Evolutionary conservation across 2,329 filamentous ascomycete species (phyloP), one percentile per base, ranked within the genome.

Genomic region (Clonostachys rosea): DNA sequence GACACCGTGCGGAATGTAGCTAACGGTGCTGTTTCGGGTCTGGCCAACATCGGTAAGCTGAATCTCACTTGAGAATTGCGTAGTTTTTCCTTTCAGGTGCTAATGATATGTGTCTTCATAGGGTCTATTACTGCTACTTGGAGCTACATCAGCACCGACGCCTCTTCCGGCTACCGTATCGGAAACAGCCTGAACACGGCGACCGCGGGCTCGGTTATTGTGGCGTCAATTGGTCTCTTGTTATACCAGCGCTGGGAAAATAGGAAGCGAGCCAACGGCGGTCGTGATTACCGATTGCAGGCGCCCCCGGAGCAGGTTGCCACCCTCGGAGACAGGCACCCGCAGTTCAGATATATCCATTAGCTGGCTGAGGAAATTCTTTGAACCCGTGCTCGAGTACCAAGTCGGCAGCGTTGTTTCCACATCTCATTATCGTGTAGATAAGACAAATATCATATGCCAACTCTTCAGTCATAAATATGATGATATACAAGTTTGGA

Each of bases 141-240:
- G 57, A 59, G 56, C 35, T 60, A 60, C 33, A 58, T 58, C 48
- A 58, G 56, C 41, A 60, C 56, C 8, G 57, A 60, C 17, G 56
- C 56, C 10, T 53, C 50, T 40, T 57, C 54, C 3, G 54, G 54
- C 1, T 60, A 59, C 45, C 53, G 54, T 6, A 59, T 59, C 16
- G 56, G 57, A 14, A 59, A 60, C 40, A 52, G 47, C 24, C 42
- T 60, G 1, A 60, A 59, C 48, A 54, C 54, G 5, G 56, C 56
- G 2, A 58, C 57, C 1, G 57, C 56, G 8, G 50, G 49, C 2
- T 55, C 57, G 3, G 57, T 58, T 14, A 51, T 58, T 12, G 33
- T 58, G 11, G 53, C 54, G 1, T 52, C 57, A 10, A 34, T 60
- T 17, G 40, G 40, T 1, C 52, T 59, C 6, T 50, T 55, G 4